Evolutionary conservation across 768 basidiomycete species (phyloP), one percentile per base, ranked within the genome.

Genomic region (Leccinum sublutescens): DNA sequence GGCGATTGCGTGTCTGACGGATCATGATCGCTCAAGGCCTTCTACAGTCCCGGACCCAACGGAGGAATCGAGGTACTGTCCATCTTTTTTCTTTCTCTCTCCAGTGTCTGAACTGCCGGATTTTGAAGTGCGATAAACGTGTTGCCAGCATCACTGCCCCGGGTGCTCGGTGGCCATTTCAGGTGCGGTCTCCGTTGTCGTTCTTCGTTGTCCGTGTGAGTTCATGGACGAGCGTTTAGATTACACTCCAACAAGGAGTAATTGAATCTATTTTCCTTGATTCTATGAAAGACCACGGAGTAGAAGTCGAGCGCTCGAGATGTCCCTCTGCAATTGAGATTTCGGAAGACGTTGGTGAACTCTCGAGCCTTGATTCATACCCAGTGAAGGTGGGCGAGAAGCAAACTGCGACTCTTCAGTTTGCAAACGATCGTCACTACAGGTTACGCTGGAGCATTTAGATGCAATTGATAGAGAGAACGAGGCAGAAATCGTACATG

Each of bases 81-180:
- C 9, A 14, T 38, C 3, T 47, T 33, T 11, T 12, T 19, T 17
- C 52, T 19, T 4, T 11, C 12, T 27, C 40, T 51, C 34, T 50
- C 51, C 48, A 14, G 29, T 45, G 19, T 49, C 53, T 63, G 25
- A 58, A 27, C 7, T 17, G 8, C 38, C 21, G 58, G 21, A 31
- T 56, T 25, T 36, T 29, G 0, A 64, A 90, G 87, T 77, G 86
- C 17, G 85, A 84, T 8, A 82, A 85, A 48, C 82, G 86, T 15
- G 81, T 80, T 1, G 77, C 85, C 15, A 85, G 88, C 66, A 79
- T 90, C 25, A 82, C 80, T 5, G 83, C 85, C 1, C 76, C 82
- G 3, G 80, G 80, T 23, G 87, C 88, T 2, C 80, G 88, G 19
- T 91, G 81, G 71, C 88, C 87, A 11, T 91, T 88, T 60, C 87